Evolutionary conservation across 805 yeast species (phyloP).

Genomic region (Metschnikowia gelsemii): DNA sequence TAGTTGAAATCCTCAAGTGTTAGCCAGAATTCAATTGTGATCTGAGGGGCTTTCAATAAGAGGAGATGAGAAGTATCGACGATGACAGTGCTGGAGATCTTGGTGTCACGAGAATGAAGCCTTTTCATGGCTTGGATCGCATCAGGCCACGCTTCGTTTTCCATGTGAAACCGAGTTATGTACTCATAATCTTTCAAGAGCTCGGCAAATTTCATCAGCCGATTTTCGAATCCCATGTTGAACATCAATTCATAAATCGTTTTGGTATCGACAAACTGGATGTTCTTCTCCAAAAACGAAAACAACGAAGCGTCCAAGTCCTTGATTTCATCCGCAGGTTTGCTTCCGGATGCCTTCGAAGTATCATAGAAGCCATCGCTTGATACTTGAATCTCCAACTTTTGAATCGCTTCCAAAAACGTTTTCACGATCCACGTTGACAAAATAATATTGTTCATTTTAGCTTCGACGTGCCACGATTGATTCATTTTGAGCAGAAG

Average conservation of each 20-base stretch:
- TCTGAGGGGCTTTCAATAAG: conserved; percentile 62
- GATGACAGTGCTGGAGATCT: conserved; percentile 34
- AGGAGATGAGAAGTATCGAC: conserved; percentile 71
- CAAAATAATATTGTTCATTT: conserved; percentile 43
- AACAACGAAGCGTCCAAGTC: conserved; percentile 4
- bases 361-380: conserved; percentile 22
- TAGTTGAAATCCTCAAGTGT: conserved; percentile 54
- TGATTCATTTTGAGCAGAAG: conserved; percentile 30
- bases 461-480: conserved; percentile 27
- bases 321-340: neutral
- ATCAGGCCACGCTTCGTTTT: conserved; percentile 68
- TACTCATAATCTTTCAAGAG: conserved; percentile 65
- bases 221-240: conserved; percentile 62
- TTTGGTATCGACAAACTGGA: conserved; percentile 54
- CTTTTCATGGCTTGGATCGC: conserved; percentile 60
- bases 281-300: conserved; percentile 52
- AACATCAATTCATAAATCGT: conserved; percentile 72
- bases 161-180: conserved; percentile 68
- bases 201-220: conserved; percentile 66
- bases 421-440: conserved; percentile 68
- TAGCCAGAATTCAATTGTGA: conserved; percentile 80
- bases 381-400: neutral
- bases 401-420: conserved; percentile 43
- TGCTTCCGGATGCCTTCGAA: neutral
- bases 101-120: conserved; percentile 43